Evolutionary conservation across 1,284 basidiomycete species (phyloP), one percentile per base, ranked within the genome.

Genomic region (Melampsora larici-populina): DNA sequence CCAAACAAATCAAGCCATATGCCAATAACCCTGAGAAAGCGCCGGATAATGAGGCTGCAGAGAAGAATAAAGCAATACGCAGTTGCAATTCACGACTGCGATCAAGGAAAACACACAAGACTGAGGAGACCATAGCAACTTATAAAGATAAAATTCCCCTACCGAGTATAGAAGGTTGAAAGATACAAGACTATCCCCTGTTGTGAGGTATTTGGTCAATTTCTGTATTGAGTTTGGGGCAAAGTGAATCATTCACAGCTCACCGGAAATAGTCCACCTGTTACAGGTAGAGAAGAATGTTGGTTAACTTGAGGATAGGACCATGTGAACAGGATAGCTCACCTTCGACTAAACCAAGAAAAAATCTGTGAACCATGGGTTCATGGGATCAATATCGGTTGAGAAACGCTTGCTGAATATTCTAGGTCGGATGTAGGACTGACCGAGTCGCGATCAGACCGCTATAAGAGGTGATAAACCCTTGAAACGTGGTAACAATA

Each of bases 401-500:
- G 43, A 43, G 3, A 48, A 40, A 4, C n/a, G 8, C 11, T 24
- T 24, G 40, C 18, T 8, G 48, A 11, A n/a, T 48, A 43, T 18
- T 58, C 15, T 33, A 51, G 21, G 5, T 21, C 51, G 33, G 11
- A 31, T 31, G 24, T 40, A 17, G 9, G 3, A 24, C 65, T 55
- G 9, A 77, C 74, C 74, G n/a, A n/a, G 67, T 66, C 36, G 66
- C 66, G 29, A 77, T 49, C 58, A 77, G 63, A n/a, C 74, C 74
- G 5, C 66, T 49, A 43, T 77, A 77, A 46, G 40, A 62, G 21
- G 26, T 77, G 36, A 77, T 49, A 63, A 77, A 64, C 5, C 74
- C 74, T 70, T 77, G 74, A 0, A 62, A n/a, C 8, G 80, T 80
- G 15, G 78, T 77, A 17, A 81, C 66, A 36, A 79, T 64, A 7